phyloP scores from a whole-genome alignment of 257 asterid species.

The Solanum bulbocastanum region DNA sequence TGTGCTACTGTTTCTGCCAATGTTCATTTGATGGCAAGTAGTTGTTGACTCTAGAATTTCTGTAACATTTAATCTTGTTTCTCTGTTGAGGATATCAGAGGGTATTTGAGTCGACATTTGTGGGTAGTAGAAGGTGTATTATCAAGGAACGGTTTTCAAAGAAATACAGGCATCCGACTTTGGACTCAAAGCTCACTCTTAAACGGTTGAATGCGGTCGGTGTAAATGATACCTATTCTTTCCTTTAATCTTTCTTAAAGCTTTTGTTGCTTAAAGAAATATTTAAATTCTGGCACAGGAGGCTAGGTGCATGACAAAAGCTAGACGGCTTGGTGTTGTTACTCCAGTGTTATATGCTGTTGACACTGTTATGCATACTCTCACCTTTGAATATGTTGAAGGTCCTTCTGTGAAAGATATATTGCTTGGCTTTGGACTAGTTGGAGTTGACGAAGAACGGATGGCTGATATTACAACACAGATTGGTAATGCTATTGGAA shows the following conservation, averaged over 20 bases:
- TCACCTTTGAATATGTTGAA: constrained; percentile 78
- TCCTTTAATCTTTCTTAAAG: not conserved
- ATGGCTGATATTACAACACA: constrained; percentile 70
- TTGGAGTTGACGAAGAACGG: constrained; percentile 53
- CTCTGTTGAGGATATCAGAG: constrained; percentile 31
- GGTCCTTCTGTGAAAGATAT: constrained; percentile 79
- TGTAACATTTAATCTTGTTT: not conserved
- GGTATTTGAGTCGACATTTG: constrained; percentile 73
- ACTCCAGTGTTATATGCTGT: constrained; percentile 82
- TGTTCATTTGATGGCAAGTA: not conserved
- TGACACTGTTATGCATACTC: constrained; percentile 52
- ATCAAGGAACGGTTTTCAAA: constrained; percentile 87
- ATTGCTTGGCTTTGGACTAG: constrained; percentile 61
- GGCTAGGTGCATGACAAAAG: constrained; percentile 89
- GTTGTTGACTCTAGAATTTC: not conserved
- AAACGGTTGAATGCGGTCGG: constrained; percentile 88
- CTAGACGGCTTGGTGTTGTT: constrained; percentile 78
- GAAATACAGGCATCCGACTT: constrained; percentile 78
- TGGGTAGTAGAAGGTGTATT: constrained; percentile 63
- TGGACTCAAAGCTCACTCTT: constrained; percentile 81
- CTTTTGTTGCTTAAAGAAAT: constrained; percentile 4
- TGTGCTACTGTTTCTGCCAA: not conserved
- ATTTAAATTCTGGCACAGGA: constrained; percentile 44
- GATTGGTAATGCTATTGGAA: constrained; percentile 77
- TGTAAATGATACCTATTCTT: not conserved